Base-by-base conservation (phyloP, 164 flowering plant species). In the Houttuynia cordata region DNA sequence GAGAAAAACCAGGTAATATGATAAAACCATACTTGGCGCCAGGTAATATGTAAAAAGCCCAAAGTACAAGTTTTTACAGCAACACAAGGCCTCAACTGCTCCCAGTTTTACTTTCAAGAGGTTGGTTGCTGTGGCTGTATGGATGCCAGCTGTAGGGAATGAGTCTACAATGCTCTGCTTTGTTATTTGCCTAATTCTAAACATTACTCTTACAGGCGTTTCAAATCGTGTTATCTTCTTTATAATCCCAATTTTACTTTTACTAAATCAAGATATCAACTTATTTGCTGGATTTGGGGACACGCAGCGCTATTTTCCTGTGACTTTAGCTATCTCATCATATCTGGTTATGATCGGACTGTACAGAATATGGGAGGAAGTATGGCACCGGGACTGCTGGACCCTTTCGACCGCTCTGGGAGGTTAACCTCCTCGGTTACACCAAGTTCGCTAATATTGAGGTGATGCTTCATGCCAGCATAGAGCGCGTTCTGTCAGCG, bases 111-210 rank as follows among this genome's bases (percentile, higher is more conserved):
- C 96, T n/a, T 86, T 93, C 23, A 91, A 88, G 80, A 79, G 80
- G 66, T 78, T 93, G 78, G 83, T 88, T 51, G 86, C 87, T 18
- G 97, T 91, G 71, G 99, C 95, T 23, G 97, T 91, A 20, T 93
- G 99, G 99, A 93, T 93, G 99, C 99, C 99, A 3, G 87, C 92
- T n/a, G 92, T 93, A 52, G 99, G 99, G 22, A 93, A 93, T 64
- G 97, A 86, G 53, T 91, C 99, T 18, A 91, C 99, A 0, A 71
- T 88, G 13, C 79, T 86, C 86, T 91, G 97, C 75, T 93, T 93
- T 64, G 84, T 88, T 8, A 86, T 91, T 66, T 93, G 99, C 74
- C 66, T 91, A 41, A 80, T 91, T 67, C 71, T 93, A 75, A 93
- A 86, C 66, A 64, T 81, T 58, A 78, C 78, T 65, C 78, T 93